A percentile compares a stretch with the other conserved stretches of the same genome.
phyloP scores from a whole-genome alignment of 345 rosid genomes.

The Pugionium cornutum region DNA sequence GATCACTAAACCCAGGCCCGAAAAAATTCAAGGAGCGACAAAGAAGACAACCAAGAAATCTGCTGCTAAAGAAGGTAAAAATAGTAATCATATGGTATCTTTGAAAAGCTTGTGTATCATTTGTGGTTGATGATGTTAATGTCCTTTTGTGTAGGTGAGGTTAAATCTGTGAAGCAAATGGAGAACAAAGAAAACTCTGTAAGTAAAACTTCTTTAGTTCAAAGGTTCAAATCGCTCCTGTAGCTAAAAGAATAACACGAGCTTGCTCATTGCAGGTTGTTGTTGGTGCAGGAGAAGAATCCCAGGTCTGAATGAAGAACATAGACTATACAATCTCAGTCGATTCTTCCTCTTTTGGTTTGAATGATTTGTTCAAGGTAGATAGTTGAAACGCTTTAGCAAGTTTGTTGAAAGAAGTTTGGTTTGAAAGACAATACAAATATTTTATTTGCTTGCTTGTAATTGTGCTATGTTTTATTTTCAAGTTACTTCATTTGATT shows the following conservation, averaged over 20 bases:
- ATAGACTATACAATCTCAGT: constrained; percentile 12
- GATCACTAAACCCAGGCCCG: constrained; percentile 49
- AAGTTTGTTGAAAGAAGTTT: constrained; percentile 10
- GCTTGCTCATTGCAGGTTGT: constrained; percentile 20
- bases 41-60: constrained; percentile 51
- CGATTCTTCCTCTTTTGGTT: constrained; percentile 30
- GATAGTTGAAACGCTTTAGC: constrained; percentile 23
- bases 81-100: background rate
- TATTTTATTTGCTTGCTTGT: constrained; percentile 25
- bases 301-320: constrained; percentile 32
- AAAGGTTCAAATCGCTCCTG: background rate
- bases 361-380: constrained; percentile 35
- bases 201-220: background rate
- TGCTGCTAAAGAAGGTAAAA: constrained; percentile 53
- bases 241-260: constrained; percentile 13
- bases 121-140: constrained; percentile 8
- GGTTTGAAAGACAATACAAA: constrained; percentile 39
- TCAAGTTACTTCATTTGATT: constrained; percentile 5
- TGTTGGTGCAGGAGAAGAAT: constrained; percentile 35
- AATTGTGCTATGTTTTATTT: constrained; percentile 11
- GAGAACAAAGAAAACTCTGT: constrained; percentile 78
- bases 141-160: constrained; percentile 45
- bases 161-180: constrained; percentile 41
- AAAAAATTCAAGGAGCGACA: constrained; percentile 40
- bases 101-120: constrained; percentile 3